phyloP scores from a whole-genome alignment of 2,329 filamentous ascomycete genomes.

The Phialophora expanda region DNA sequence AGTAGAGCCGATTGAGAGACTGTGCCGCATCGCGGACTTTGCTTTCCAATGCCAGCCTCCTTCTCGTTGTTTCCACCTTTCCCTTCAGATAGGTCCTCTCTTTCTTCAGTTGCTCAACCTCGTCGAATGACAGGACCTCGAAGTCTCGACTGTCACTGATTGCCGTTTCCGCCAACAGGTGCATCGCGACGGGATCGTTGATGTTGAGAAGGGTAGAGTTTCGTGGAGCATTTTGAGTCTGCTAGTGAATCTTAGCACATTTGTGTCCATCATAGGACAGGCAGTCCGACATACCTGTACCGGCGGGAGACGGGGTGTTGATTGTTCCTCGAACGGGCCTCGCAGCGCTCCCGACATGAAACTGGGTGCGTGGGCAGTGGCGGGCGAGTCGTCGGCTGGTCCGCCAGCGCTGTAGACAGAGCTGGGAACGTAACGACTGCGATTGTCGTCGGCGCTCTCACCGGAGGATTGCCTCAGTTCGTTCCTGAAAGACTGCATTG shows the following conservation, averaged over 20 bases:
- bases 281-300: constrained; percentile 16
- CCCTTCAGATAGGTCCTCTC: constrained; percentile 73
- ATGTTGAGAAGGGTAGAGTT: constrained; percentile 43
- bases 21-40: constrained; percentile 94
- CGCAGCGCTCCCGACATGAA: constrained; percentile 33
- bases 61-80: constrained; percentile 79
- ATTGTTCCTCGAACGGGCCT: constrained; percentile 32
- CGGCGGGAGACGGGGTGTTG: constrained; percentile 23
- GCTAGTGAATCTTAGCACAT: constrained; percentile 21
- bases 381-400: constrained; percentile 35
- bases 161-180: constrained; percentile 91
- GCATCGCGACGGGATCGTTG: constrained; percentile 74
- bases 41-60: constrained; percentile 84
- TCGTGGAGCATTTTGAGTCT: constrained; percentile 22
- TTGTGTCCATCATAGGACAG: neutral
- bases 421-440: constrained; percentile 39
- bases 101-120: constrained; percentile 90
- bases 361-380: constrained; percentile 16
- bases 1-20: constrained; percentile 82
- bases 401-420: constrained; percentile 39
- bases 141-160: constrained; percentile 85
- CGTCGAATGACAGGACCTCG: constrained; percentile 85
- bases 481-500: constrained; percentile 37
- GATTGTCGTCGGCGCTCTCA: constrained; percentile 35
- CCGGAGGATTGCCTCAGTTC: constrained; percentile 34